These are phyloP conservation scores for Torulaspora microellipsoides DNA, from an alignment of 805 yeast genomes.

Conservation along the genomic window DNA sequence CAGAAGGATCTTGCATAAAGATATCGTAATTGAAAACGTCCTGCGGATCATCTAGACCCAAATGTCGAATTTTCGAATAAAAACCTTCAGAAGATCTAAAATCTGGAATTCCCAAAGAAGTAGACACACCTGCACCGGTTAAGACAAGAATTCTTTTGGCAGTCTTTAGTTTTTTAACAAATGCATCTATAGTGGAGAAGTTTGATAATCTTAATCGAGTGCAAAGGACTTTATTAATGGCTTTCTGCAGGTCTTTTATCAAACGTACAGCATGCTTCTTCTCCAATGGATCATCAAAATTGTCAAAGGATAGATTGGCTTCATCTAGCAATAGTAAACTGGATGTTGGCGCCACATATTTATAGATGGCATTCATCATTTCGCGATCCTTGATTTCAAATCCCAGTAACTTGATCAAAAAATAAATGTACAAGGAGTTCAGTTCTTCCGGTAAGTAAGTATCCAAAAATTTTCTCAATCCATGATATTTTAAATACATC, in stretches of 20 bases:
- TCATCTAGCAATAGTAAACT: constrained; percentile 11
- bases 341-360: constrained; percentile 24
- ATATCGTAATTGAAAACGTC: constrained; percentile 74
- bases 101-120: constrained; percentile 87
- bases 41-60: constrained; percentile 82
- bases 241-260: constrained; percentile 53
- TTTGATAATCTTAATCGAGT: constrained; percentile 52
- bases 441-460: constrained; percentile 59
- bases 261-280: constrained; percentile 44
- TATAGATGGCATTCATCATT: constrained; percentile 31
- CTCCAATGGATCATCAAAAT: constrained; percentile 37
- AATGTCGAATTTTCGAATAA: constrained; percentile 59
- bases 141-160: constrained; percentile 64
- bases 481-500: constrained; percentile 52
- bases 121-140: constrained; percentile 93
- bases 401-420: constrained; percentile 60
- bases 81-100: constrained; percentile 87
- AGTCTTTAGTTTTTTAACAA: constrained; percentile 46
- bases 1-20: constrained; percentile 71
- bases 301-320: constrained; percentile 15
- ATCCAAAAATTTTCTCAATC: constrained; percentile 56
- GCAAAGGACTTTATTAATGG: constrained; percentile 56
- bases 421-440: constrained; percentile 51
- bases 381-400: constrained; percentile 40
- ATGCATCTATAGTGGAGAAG: constrained; percentile 56